Base-by-base conservation (phyloP, 305 asterid genomes). In the Solanum chacoense region DNA sequence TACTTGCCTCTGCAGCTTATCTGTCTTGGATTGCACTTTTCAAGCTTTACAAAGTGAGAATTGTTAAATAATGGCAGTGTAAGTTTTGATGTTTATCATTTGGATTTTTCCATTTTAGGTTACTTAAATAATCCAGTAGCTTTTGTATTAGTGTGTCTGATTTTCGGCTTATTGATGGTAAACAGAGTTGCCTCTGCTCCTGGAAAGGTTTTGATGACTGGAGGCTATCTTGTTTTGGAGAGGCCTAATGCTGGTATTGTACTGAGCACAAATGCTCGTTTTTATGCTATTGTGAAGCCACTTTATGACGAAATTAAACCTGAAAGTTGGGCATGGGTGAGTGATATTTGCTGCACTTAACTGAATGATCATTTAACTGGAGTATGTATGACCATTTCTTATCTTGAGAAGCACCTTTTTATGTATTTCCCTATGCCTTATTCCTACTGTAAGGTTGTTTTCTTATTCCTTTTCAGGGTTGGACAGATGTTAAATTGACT, bases 191-290 rank as follows among this genome's bases (percentile, higher is more conserved):
- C 97, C 87, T 97, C 99, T 90, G 98, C 99, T 90, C 99, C 98
- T 73, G 99, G 99, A 75, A 96, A 97, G 94, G 99, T 97, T 90
- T 91, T 96, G 94, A 94, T 97, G 95, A 97, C 98, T 1, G 99
- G 99, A 24, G 99, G 99, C 35, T 97, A 97, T 93, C 98, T 97
- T 89, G 91, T 97, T 85, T 88, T 97, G 92, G 98, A 97, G 95
- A 95, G 98, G 95, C 99, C 98, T 32, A 95, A 96, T 92, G 98
- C 99, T 14, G 98, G 99, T 91, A 93, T 96, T 87, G 99, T 97
- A 31, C 94, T 97, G 87, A 97, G 99, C 90, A 96, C 99, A 31
- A 97, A 97, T 94, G 96, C 99, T 85, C 95, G 98, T 45, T 96
- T 97, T 91, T 96, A 95, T 85, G 99, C 98, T 35, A 94, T 95